Base-by-base conservation (phyloP, 164 flowering plant genomes). In the Akebia trifoliata region DNA sequence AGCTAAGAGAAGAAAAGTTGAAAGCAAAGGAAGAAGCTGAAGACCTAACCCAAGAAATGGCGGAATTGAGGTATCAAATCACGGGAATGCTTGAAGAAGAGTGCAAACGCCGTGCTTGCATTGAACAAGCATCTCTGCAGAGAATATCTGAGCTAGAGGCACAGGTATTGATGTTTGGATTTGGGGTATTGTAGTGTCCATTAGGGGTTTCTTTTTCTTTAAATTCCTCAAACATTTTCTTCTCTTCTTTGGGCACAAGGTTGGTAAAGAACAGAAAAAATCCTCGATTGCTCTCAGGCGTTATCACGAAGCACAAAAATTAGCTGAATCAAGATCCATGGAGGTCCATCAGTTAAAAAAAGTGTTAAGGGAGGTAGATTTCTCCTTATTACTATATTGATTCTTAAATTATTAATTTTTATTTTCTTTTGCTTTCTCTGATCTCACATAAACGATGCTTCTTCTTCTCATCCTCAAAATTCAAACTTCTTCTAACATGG, bases 31-130 rank as follows among this genome's bases (percentile, higher is more conserved):
- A 88, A 62, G 90, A 85, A 63, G 84, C 88, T 30, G 90, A 85
- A 57, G 90, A 84, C 69, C 75, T 88, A 40, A 76, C 85, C 37
- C 93, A 88, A 68, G 93, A 88, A 78, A 83, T 87, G 97, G 95
- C 95, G 22, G 95, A 90, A 61, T 59, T 90, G 51, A 77, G 95
- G 69, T 90, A 85, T 72, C 84, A 82, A 61, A 65, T 80, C 43
- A 87, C 80, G 3, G 66, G 69, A 55, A 74, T 84, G 82, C 89
- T 90, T 42, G 97, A 90, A 72, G 80, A 90, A 61, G 97, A 87
- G 58, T 55, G 85, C 72, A 85, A 80, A 51, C 88, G 87, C 12
- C 90, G 91, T 60, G 85, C 90, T 67, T 79, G 66, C 69, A 71
- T 87, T 42, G 96, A 91, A 67, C 91, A 86, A 65, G 85, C 82